A percentile compares a stretch with the other conserved stretches of the same genome.
Evolutionary conservation across 192 early-diverging fungal genomes (phyloP).

Genomic region (Coemansia sp.): DNA sequence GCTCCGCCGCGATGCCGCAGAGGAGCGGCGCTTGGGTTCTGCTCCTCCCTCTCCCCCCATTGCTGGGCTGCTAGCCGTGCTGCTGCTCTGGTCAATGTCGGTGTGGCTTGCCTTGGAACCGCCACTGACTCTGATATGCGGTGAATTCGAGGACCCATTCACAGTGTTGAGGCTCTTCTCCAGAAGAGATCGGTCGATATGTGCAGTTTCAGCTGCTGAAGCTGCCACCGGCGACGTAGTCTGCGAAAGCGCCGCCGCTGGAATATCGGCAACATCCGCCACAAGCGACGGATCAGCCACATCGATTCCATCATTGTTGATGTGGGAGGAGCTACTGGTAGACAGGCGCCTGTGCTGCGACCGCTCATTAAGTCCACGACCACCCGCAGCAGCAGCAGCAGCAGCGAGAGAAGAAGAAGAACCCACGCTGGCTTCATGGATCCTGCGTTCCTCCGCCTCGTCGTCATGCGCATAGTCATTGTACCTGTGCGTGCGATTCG

Average conservation of each 20-base stretch:
- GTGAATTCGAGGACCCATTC: background rate
- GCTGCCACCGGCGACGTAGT: conserved; percentile 10
- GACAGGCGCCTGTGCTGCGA: no score
- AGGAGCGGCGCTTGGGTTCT: conserved; percentile 14
- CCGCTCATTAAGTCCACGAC: no score
- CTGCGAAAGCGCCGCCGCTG: conserved; percentile 23
- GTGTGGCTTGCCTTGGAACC: background rate
- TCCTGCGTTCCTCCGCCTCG: no score
- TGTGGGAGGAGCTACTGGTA: no score
- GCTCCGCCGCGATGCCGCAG: conserved; percentile 27
- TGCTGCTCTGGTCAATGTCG: background rate
- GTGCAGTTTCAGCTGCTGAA: background rate
- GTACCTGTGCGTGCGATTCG: no score
- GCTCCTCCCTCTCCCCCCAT: background rate
- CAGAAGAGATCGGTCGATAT: background rate
- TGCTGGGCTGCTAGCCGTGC: background rate
- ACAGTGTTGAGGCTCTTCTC: background rate
- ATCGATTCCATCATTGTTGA: conserved; percentile 1
- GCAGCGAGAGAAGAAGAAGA: no score
- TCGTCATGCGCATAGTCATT: no score
- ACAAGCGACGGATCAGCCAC: conserved; percentile 37
- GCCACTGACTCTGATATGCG: background rate
- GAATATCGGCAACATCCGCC: conserved; percentile 39
- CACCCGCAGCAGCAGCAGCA: no score
- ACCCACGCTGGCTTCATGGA: no score